A percentile compares a stretch with the other conserved stretches of the same genome.
Evolutionary conservation across 2,329 filamentous ascomycete genomes (phyloP).

Genomic region (Arthrobotrys sphaeroides): DNA sequence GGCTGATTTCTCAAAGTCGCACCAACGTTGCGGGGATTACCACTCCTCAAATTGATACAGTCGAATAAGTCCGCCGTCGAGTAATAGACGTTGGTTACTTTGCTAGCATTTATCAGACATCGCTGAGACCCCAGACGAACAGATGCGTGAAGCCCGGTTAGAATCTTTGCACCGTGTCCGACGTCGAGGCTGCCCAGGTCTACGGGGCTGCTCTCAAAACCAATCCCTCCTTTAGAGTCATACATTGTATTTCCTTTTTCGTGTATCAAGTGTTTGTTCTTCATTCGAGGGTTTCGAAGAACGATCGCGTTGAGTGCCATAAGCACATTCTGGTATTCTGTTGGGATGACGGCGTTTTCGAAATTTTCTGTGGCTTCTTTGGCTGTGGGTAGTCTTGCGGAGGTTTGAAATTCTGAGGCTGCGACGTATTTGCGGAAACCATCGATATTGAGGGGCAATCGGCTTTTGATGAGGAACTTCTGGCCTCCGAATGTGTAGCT

Average conservation of each 20-base stretch:
- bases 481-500: background rate
- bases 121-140: slow-evolving; percentile 69
- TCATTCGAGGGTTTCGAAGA: slow-evolving; percentile 11
- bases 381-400: background rate
- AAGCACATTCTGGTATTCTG: background rate
- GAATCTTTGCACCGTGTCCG: background rate
- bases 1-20: background rate
- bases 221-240: background rate
- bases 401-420: background rate
- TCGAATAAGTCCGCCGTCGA: slow-evolving; percentile 56
- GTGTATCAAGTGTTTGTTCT: background rate
- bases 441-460: background rate
- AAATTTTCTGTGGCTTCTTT: background rate
- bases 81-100: slow-evolving; percentile 70
- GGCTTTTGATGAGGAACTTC: background rate
- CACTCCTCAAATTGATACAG: background rate
- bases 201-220: background rate
- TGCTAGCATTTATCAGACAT: slow-evolving; percentile 71
- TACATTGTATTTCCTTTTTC: slow-evolving; percentile 39
- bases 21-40: background rate
- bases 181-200: slow-evolving; percentile 13
- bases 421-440: slow-evolving; percentile 1
- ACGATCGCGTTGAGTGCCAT: slow-evolving; percentile 39
- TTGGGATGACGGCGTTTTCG: slow-evolving; percentile 33
- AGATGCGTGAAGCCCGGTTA: slow-evolving; percentile 55